Conservation (phyloP, 495 filamentous ascomycete genomes). For the Trichoderma asperelloides region DNA sequence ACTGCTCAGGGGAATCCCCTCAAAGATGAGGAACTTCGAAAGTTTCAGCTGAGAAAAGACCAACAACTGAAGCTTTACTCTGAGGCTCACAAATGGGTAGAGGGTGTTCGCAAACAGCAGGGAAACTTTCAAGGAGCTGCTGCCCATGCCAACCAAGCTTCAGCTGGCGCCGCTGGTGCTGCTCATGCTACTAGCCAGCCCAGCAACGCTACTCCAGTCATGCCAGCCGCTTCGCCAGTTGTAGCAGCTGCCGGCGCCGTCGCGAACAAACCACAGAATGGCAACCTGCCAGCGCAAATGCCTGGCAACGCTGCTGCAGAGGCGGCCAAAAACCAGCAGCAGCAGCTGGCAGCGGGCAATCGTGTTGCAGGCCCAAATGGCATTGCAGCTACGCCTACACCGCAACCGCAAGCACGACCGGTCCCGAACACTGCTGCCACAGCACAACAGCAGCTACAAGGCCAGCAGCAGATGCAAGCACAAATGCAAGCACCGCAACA, state of each 20-base stretch:
- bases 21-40: constrained; percentile 26
- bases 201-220: constrained; percentile 17
- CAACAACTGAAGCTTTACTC: constrained; percentile 23
- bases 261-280: constrained; percentile 15
- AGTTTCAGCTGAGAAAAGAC: constrained; percentile 21
- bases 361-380: constrained; percentile 21
- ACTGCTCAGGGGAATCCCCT: constrained; percentile 22
- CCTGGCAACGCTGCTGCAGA: constrained; percentile 43
- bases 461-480: constrained; percentile 24
- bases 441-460: constrained; percentile 14
- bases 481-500: constrained; percentile 17
- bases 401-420: constrained; percentile 11
- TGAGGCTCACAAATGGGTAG: constrained; percentile 26
- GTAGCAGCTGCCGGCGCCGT: constrained; percentile 12
- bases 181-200: constrained; percentile 2
- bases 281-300: constrained; percentile 20
- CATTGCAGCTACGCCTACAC: constrained; percentile 8
- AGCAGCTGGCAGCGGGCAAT: constrained; percentile 25
- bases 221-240: constrained; percentile 21
- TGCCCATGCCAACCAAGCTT: not conserved
- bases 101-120: constrained; percentile 24
- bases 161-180: constrained; percentile 1
- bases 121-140: constrained; percentile 8
- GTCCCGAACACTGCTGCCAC: constrained; percentile 20
- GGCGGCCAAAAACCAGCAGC: constrained; percentile 40